Evolutionary conservation across 2,329 filamentous ascomycete species (phyloP).

Genomic region (Albophoma yamanashiensis): DNA sequence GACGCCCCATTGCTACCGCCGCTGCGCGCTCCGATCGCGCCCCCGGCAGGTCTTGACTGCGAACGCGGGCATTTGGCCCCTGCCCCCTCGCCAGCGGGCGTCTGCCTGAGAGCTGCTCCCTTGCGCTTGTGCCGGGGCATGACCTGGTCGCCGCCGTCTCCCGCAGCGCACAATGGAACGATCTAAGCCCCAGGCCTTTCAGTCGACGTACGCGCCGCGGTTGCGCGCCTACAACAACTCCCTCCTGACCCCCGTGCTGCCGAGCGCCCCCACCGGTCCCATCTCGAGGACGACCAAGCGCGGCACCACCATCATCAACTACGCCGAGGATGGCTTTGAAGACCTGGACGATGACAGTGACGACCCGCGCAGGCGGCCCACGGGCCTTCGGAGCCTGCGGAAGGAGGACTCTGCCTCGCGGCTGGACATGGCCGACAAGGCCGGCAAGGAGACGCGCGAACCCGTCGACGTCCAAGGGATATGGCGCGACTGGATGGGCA

Average conservation of each 20-base stretch:
- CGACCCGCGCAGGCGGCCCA: slow-evolving; percentile 65
- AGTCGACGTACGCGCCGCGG: slow-evolving; percentile 85
- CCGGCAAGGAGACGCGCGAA: slow-evolving; percentile 69
- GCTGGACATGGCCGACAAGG: slow-evolving; percentile 58
- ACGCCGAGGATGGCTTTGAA: slow-evolving; percentile 91
- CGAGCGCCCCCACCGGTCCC: slow-evolving; percentile 53
- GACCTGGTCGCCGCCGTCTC: slow-evolving; percentile 16
- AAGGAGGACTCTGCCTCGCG: slow-evolving; percentile 59
- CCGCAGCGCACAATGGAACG: slow-evolving; percentile 33
- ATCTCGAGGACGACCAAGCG: slow-evolving; percentile 85
- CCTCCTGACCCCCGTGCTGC: slow-evolving; percentile 74
- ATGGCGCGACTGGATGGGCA: slow-evolving; percentile 93
- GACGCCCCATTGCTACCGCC: not conserved
- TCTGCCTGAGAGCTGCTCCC: not conserved
- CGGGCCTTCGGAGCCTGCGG: slow-evolving; percentile 72
- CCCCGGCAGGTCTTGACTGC: not conserved
- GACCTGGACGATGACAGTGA: slow-evolving; percentile 66
- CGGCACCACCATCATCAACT: slow-evolving; percentile 93
- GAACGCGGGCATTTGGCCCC: not conserved
- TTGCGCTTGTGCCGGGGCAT: slow-evolving; percentile 13
- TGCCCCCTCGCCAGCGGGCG: not conserved
- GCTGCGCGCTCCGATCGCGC: not conserved
- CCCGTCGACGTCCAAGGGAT: slow-evolving; percentile 83
- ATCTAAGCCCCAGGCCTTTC: slow-evolving; percentile 67
- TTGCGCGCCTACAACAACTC: slow-evolving; percentile 87